Evolutionary conservation across 805 yeast genomes (phyloP), one percentile per base, ranked within the genome.

Genomic region (Candida ortonii): DNA sequence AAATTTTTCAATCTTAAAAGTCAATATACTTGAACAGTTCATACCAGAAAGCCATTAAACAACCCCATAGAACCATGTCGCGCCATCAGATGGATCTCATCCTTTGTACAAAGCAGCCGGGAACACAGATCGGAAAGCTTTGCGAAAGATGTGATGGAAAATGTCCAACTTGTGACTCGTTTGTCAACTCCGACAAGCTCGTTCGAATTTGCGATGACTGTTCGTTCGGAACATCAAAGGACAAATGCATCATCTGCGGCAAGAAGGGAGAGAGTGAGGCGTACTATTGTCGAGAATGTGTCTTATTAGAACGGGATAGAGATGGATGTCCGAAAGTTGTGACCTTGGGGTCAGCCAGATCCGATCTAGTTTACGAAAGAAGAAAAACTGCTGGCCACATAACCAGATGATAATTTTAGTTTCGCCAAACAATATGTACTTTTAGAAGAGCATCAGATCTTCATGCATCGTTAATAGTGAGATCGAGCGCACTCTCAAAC

Each of bases 311-410:
- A 53, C 78, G 77, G 50, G 86, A 84, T 53, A 65, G 95, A 27
- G 96, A 89, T 56, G 97, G 97, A 1, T 89, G 97, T 63, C 97
- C 97, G 1, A 73, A 80, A 47, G 76, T 89, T 34, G 57, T 82
- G 12, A 89, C 87, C 52, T 65, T 87, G 29, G 96, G 97, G 7
- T 74, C 86, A n/a, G 73, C 78, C 33, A 72, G 77, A 51, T 68
- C 79, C 4, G 95, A 84, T 46, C 64, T 69, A 59, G 75, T 75
- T 48, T 80, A 70, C 47, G 84, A 80, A 44, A 71, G 70, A 57
- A 72, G 70, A 53, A 68, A 64, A 39, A 37, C 39, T 34, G 31
- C 33, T 13, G 24, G 7, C 14, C 16, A 23, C 11, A 6, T 11
- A 14, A 18, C 13, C 21, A 25, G 33, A 21, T 22, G 13, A 10